These are phyloP conservation scores for Penicillium odoratum DNA, from an alignment of 495 filamentous ascomycete genomes.

Conservation along the genomic window DNA sequence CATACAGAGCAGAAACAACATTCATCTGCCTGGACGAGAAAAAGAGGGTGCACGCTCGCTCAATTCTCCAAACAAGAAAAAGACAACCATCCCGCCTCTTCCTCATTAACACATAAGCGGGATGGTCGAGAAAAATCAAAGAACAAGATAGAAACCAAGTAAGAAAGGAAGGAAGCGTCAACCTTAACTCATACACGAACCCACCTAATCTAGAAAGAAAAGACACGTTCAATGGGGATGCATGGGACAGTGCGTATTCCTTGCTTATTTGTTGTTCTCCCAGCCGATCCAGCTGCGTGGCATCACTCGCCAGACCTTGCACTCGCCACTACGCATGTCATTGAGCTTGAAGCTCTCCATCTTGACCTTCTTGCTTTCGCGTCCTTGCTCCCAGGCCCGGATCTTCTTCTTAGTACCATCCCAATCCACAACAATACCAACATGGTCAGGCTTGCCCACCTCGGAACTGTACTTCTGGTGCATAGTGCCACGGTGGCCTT, in stretches of 20 bases:
- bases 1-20: constrained; percentile 15
- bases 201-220: constrained; percentile 18
- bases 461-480: constrained; percentile 90
- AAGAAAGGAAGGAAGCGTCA: constrained; percentile 14
- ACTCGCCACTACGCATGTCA: constrained; percentile 89
- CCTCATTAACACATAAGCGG: constrained; percentile 29
- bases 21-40: constrained; percentile 22
- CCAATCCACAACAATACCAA: constrained; percentile 96
- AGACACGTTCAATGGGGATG: constrained; percentile 11
- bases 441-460: constrained; percentile 90
- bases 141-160: constrained; percentile 4
- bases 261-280: constrained; percentile 49
- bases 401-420: constrained; percentile 99
- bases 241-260: constrained; percentile 11
- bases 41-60: constrained; percentile 30
- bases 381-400: constrained; percentile 89
- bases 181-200: constrained; percentile 24
- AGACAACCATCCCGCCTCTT: constrained; percentile 19
- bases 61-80: constrained; percentile 27
- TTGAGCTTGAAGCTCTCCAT: constrained; percentile 90
- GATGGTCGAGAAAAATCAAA: constrained; percentile 11
- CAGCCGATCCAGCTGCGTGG: constrained; percentile 89
- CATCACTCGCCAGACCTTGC: constrained; percentile 97
- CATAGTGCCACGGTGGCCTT: constrained; percentile 93
- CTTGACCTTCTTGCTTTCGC: constrained; percentile 93